phyloP scores from a whole-genome alignment of 768 basidiomycete species.

The Boletus patriciae region DNA sequence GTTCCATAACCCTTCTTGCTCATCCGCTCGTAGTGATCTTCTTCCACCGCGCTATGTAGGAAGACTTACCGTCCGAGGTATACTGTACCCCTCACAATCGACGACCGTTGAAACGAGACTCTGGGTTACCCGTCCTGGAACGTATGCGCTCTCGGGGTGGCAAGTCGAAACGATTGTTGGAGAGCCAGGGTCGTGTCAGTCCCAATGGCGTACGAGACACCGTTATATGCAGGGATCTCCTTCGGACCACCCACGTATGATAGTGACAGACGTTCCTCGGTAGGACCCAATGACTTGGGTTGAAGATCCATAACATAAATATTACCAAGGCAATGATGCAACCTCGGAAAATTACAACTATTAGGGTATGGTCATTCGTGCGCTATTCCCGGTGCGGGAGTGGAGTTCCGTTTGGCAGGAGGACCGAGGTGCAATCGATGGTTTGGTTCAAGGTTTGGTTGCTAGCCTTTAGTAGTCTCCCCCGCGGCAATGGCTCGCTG shows the following conservation, averaged over 20 bases:
- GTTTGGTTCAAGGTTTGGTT: no score
- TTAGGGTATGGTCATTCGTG: conserved; percentile 22
- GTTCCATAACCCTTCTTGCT: conserved; percentile 1
- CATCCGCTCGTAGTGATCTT: conserved; percentile 35
- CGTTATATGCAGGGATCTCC: conserved; percentile 42
- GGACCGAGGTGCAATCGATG: no score
- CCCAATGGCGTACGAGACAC: conserved; percentile 37
- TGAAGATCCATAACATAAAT: conserved; percentile 14
- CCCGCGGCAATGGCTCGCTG: no score
- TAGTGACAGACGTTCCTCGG: conserved; percentile 27
- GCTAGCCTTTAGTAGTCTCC: no score
- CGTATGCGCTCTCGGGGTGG: conserved; percentile 69
- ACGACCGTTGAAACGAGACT: conserved; percentile 49
- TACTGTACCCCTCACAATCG: conserved; percentile 50
- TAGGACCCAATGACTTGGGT: conserved; percentile 6
- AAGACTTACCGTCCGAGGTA: conserved; percentile 63
- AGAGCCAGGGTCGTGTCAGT: conserved; percentile 28
- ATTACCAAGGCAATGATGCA: conserved; percentile 4
- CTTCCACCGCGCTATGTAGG: conserved; percentile 62
- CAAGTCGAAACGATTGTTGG: conserved; percentile 64
- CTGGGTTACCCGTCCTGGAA: conserved; percentile 63
- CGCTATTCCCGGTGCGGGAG: no score
- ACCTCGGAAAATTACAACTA: not conserved
- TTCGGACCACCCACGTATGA: conserved; percentile 33
- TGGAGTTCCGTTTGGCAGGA: no score